Evolutionary conservation across 495 filamentous ascomycete genomes (phyloP), one percentile per base, ranked within the genome.

Genomic region (Collariella sp.): DNA sequence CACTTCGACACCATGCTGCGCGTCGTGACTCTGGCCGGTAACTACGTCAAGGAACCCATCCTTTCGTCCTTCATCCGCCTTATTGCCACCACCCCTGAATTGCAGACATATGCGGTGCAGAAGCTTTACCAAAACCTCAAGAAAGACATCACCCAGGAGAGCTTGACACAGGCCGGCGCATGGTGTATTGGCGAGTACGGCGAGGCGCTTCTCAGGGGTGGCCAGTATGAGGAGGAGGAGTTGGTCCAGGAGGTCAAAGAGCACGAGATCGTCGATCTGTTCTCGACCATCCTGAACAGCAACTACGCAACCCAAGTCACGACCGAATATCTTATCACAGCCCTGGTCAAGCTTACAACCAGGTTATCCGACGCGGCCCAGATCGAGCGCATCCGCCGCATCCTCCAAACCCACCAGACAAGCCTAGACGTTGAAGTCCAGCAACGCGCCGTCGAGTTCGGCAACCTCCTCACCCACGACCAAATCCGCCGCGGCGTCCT

Each of bases 141-240:
- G 73, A 89, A 91, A 35, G 93, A 97, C 58, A 96, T 97, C 59
- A 95, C 91, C 11, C 94, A 97, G 64, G 94, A 98, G 67, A 91
- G 89, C 58, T 75, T 98, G 50, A 96, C 87, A 11, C 78, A 96
- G 26, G 89, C 93, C 20, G 94, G 87, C 29, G 84, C 93, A n/a
- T 98, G 93, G 93, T 90, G 90, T 12, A 96, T 98, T 70, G 93
- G 93, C 59, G 93, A 98, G 76, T 98, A 90, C 67, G 89, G 90
- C 33, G 93, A 97, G 67, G 81, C 86, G 4, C 75, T 98, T 13
- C 78, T 98, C 15, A 79, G 80, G 50, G 91, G 91, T 24, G 91
- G 94, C 16, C 84, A 90, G 63, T 96, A 95, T 56, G 91, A 97
- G 68, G 91, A 96, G 64, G 93, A 94, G 63, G 93, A 96, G 62